Conservation (phyloP, 306 rosid genomes). For the Rosa multiflora region DNA sequence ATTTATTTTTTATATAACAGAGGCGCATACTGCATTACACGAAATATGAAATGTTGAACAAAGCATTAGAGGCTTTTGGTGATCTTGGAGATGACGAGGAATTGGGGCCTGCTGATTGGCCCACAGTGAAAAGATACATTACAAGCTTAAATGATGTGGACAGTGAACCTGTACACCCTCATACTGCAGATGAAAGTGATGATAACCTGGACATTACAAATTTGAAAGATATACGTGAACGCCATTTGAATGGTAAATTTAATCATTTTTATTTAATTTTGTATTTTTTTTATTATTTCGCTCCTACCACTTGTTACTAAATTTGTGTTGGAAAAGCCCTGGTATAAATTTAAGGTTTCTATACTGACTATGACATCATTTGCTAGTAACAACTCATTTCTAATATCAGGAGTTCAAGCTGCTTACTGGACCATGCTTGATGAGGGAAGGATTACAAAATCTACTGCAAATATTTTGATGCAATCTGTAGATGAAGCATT, state of each 20-base stretch:
- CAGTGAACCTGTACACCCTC: slow-evolving; percentile 67
- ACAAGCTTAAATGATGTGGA: slow-evolving; percentile 59
- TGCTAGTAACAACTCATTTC: slow-evolving; percentile 24
- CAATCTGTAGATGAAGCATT: slow-evolving; percentile 88
- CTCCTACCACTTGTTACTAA: background rate
- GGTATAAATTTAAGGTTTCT: slow-evolving; percentile 1
- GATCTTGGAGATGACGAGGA: slow-evolving; percentile 97
- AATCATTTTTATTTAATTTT: background rate
- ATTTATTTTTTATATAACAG: slow-evolving; percentile 36
- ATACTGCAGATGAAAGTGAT: slow-evolving; percentile 43
- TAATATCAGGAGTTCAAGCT: slow-evolving; percentile 81
- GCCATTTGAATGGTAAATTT: slow-evolving; percentile 77
- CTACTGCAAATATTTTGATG: slow-evolving; percentile 81
- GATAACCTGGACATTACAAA: slow-evolving; percentile 49
- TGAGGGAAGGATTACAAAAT: slow-evolving; percentile 86
- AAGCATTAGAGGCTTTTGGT: slow-evolving; percentile 86
- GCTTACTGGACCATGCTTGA: slow-evolving; percentile 99
- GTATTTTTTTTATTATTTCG: background rate
- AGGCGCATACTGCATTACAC: slow-evolving; percentile 73
- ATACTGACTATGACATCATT: slow-evolving; percentile 13
- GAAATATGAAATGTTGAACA: slow-evolving; percentile 81
- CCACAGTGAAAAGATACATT: slow-evolving; percentile 73
- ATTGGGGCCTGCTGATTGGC: slow-evolving; percentile 94
- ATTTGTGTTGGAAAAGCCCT: background rate
- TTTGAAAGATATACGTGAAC: slow-evolving; percentile 72